These are phyloP conservation scores for Linnemannia hyalina DNA, from an alignment of 192 early-diverging fungal genomes.

Conservation along the genomic window DNA sequence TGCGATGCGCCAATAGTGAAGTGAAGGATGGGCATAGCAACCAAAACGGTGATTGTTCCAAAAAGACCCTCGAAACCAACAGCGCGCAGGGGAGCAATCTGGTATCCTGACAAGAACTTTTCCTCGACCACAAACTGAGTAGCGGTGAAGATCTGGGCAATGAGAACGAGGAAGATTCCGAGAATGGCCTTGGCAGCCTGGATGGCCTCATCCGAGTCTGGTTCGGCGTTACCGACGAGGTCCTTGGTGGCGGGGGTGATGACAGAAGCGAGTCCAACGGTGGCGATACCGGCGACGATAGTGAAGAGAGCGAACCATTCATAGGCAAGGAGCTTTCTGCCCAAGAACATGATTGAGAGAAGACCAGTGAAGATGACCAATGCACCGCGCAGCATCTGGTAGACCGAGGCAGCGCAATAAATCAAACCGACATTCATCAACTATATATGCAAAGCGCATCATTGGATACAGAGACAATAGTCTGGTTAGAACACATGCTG, in stretches of 20 bases:
- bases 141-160: conserved; percentile 95
- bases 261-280: conserved; percentile 83
- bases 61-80: conserved; percentile 96
- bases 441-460: conserved; percentile 33
- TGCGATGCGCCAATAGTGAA: conserved; percentile 72
- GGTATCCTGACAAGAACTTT: conserved; percentile 86
- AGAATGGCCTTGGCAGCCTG: conserved; percentile 75
- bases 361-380: conserved; percentile 95
- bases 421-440: conserved; percentile 99
- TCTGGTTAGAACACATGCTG: neutral
- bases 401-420: conserved; percentile 89
- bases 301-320: conserved; percentile 87
- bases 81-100: conserved; percentile 87
- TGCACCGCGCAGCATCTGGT: conserved; percentile 97
- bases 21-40: conserved; percentile 83
- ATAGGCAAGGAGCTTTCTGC: conserved; percentile 79
- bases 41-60: conserved; percentile 80
- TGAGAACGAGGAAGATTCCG: conserved; percentile 87
- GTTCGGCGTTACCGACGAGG: conserved; percentile 40
- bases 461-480: neutral
- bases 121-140: conserved; percentile 98
- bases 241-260: conserved; percentile 38
- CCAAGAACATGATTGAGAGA: conserved; percentile 90
- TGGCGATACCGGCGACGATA: conserved; percentile 88
- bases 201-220: conserved; percentile 38